Evolutionary conservation across 768 basidiomycete genomes (phyloP).

Genomic region (Crucibulum laeve): DNA sequence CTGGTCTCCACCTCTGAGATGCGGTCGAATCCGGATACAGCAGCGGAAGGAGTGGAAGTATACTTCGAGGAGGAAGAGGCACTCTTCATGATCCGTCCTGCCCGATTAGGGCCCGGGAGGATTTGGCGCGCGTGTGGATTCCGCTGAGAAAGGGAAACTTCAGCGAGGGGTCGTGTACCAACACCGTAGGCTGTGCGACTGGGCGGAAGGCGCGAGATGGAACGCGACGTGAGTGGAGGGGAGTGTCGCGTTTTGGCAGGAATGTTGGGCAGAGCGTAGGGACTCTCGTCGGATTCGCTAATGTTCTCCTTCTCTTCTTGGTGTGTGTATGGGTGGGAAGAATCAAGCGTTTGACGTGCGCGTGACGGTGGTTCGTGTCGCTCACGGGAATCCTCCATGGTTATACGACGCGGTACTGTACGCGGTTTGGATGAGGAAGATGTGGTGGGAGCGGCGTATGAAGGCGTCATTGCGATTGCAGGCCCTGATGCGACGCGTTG

Average conservation of each 20-base stretch:
- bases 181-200: conserved; percentile 11
- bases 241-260: conserved; percentile 23
- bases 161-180: conserved; percentile 22
- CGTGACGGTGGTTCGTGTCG: conserved; percentile 14
- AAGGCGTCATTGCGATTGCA: conserved; percentile 26
- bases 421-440: conserved; percentile 30
- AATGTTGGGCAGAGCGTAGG: conserved; percentile 20
- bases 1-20: conserved; percentile 38
- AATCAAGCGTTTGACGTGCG: conserved; percentile 20
- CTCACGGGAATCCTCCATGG: conserved; percentile 34
- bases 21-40: conserved; percentile 36
- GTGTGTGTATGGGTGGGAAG: too few relatives aligned
- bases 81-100: conserved; percentile 46
- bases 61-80: conserved; percentile 24
- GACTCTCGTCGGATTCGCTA: conserved; percentile 34
- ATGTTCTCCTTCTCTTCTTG: conserved; percentile 51
- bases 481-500: conserved; percentile 67
- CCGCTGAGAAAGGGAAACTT: conserved; percentile 29
- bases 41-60: conserved; percentile 9
- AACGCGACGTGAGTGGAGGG: conserved; percentile 28
- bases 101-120: conserved; percentile 38
- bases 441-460: conserved; percentile 25
- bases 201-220: conserved; percentile 19
- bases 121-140: conserved; percentile 34
- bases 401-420: conserved; percentile 32